These are phyloP conservation scores for Silene conica DNA, from an alignment of 148 eudicot genomes.

Conservation along the genomic window DNA sequence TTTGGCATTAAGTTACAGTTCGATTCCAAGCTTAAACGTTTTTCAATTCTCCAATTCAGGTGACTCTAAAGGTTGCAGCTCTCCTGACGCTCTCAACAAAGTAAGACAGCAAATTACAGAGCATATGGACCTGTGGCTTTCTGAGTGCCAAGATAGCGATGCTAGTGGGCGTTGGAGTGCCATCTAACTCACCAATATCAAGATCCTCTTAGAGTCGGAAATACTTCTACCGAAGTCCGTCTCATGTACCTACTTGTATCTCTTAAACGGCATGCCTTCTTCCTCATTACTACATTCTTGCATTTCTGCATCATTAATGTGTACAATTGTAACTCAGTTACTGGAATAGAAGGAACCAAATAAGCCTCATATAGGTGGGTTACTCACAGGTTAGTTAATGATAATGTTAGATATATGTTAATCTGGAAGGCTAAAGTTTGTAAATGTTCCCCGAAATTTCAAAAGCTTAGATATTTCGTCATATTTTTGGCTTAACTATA, in stretches of 20 bases:
- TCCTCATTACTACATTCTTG: background rate
- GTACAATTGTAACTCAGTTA: background rate
- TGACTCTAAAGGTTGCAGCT: conserved; percentile 62
- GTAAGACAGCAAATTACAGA: conserved; percentile 69
- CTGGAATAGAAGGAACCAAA: background rate
- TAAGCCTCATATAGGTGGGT: conserved; percentile 1
- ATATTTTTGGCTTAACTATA: background rate
- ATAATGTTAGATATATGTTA: background rate
- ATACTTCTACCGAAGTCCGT: background rate
- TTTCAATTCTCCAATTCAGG: conserved; percentile 37
- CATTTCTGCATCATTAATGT: background rate
- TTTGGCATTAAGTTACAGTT: too few relatives aligned
- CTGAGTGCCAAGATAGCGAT: conserved; percentile 60
- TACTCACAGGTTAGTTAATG: background rate
- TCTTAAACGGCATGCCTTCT: background rate
- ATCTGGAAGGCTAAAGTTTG: background rate
- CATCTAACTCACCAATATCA: conserved; percentile 23
- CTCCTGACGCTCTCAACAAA: conserved; percentile 90
- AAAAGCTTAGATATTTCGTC: conserved; percentile 1
- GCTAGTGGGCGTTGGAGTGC: conserved; percentile 40
- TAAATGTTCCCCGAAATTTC: background rate
- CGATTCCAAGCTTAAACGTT: background rate
- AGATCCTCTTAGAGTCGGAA: background rate
- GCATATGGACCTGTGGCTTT: conserved; percentile 86
- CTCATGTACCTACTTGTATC: conserved; percentile 1